phyloP scores from a whole-genome alignment of 148 eudicot species.

The Rheum nobile region DNA sequence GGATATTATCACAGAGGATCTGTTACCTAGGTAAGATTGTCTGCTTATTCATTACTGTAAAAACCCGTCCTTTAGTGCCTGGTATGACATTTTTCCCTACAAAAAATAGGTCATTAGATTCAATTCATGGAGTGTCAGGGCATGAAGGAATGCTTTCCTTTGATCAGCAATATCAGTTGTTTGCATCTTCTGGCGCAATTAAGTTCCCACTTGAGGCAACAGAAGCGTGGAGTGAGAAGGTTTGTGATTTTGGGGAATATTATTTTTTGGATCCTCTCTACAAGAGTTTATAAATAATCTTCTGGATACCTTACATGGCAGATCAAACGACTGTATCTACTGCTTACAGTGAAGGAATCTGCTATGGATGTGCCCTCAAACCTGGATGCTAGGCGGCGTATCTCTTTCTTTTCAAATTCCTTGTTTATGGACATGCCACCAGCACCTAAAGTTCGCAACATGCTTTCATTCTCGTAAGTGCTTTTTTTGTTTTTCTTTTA shows the following conservation, averaged over 20 bases:
- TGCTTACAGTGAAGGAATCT: slow-evolving; percentile 95
- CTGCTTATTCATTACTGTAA: not conserved
- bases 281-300: not conserved
- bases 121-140: slow-evolving; percentile 50
- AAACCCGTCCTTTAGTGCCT: not conserved
- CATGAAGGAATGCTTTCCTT: slow-evolving; percentile 54
- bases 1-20: slow-evolving; percentile 88
- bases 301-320: slow-evolving; percentile 19
- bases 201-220: slow-evolving; percentile 73
- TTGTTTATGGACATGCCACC: slow-evolving; percentile 96
- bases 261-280: not conserved
- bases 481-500: not conserved
- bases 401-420: slow-evolving; percentile 95
- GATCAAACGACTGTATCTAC: slow-evolving; percentile 78
- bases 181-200: slow-evolving; percentile 86
- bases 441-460: slow-evolving; percentile 95
- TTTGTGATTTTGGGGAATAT: slow-evolving; percentile 8
- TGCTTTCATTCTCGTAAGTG: slow-evolving; percentile 96
- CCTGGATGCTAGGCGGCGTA: slow-evolving; percentile 91
- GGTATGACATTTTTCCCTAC: not conserved
- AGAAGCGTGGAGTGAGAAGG: slow-evolving; percentile 99
- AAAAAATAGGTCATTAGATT: slow-evolving; percentile 43
- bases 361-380: slow-evolving; percentile 98
- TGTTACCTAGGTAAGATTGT: slow-evolving; percentile 30
- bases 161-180: slow-evolving; percentile 72